Percentiles rank a stretch among this genome's conserved stretches.
These are phyloP conservation scores for Cladosporium colombiae DNA, from an alignment of 2,329 filamentous ascomycete species.

Conservation along the genomic window DNA sequence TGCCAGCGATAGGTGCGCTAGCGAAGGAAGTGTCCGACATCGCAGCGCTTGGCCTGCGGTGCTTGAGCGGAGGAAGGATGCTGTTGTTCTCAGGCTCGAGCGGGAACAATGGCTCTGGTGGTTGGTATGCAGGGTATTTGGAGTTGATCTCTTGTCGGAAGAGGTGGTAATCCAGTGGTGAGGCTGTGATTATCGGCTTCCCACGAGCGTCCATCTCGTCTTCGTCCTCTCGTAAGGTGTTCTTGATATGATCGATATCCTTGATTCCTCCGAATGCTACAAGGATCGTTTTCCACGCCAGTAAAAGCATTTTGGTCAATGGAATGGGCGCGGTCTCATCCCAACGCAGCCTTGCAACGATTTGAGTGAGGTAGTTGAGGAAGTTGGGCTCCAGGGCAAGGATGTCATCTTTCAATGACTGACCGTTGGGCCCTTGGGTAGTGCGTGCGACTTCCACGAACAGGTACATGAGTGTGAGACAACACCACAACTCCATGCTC, in stretches of 20 bases:
- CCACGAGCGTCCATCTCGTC: conserved; percentile 60
- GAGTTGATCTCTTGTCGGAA: conserved; percentile 97
- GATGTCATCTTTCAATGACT: conserved; percentile 35
- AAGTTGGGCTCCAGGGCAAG: conserved; percentile 58
- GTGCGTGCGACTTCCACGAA: conserved; percentile 49
- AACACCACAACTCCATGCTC: conserved; percentile 50
- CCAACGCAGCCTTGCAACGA: conserved; percentile 57
- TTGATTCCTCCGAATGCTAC: conserved; percentile 79
- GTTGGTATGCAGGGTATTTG: conserved; percentile 95
- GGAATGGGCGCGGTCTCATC: conserved; percentile 61
- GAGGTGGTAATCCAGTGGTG: conserved; percentile 90
- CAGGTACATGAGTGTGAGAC: conserved; percentile 52
- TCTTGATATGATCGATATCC: conserved; percentile 73
- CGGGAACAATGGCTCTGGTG: conserved; percentile 78
- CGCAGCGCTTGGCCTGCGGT: conserved; percentile 57
- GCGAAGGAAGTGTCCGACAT: conserved; percentile 41
- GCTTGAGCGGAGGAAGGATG: conserved; percentile 80
- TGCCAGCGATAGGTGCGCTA: conserved; percentile 50
- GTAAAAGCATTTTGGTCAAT: conserved; percentile 56
- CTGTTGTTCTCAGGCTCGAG: conserved; percentile 89
- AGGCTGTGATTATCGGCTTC: conserved; percentile 83
- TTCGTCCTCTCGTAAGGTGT: conserved; percentile 63
- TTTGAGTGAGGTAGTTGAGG: conserved; percentile 69
- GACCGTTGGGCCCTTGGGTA: conserved; percentile 28
- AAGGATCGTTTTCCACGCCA: conserved; percentile 90